A percentile compares a stretch with the other conserved stretches of the same genome.
These are phyloP conservation scores for Diaporthe sp. DNA, from an alignment of 2,329 filamentous ascomycete species.

Conservation along the genomic window DNA sequence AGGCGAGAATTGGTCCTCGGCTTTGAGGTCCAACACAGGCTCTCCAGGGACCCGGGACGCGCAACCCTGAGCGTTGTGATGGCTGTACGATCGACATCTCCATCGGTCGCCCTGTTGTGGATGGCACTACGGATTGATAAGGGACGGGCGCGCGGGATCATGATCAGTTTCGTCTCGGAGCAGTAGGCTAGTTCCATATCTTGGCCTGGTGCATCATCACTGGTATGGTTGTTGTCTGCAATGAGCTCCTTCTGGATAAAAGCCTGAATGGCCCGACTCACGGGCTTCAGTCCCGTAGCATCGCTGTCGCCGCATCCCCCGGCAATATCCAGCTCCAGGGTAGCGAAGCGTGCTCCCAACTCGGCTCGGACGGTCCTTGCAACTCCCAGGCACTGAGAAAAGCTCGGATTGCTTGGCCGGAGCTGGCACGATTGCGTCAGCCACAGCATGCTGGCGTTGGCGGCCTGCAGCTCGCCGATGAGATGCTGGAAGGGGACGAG, in stretches of 20 bases:
- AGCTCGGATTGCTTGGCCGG: background rate
- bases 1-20: background rate
- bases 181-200: background rate
- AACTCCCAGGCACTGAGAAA: background rate
- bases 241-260: background rate
- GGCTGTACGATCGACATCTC: background rate
- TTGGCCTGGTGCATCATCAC: background rate
- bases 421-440: background rate
- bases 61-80: background rate
- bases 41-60: background rate
- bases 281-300: background rate
- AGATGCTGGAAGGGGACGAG: constrained; percentile 13
- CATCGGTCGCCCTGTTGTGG: background rate
- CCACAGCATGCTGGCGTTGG: background rate
- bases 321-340: background rate
- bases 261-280: background rate
- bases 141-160: background rate
- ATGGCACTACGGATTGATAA: background rate
- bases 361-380: background rate
- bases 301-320: background rate
- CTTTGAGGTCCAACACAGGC: background rate
- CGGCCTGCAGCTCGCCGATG: background rate
- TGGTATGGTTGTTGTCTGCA: background rate
- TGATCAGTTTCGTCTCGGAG: background rate
- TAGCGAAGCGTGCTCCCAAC: background rate